Conservation (phyloP, 345 rosid species). For the Excoecaria cochinchinensis region DNA sequence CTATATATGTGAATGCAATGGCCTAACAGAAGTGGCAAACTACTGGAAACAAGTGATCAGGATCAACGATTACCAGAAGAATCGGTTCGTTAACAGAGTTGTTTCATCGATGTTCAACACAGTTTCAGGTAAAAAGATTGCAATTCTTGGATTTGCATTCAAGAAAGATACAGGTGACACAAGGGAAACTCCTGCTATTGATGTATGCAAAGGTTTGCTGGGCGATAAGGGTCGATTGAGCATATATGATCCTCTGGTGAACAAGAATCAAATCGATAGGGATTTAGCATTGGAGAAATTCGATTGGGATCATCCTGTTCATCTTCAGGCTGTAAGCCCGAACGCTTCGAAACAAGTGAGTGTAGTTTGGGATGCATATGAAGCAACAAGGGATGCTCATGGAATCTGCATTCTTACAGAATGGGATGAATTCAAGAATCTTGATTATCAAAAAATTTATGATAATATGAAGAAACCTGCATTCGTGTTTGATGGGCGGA, state of each 20-base stretch:
- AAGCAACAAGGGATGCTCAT: conserved; percentile 27
- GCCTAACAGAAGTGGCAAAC: conserved; percentile 23
- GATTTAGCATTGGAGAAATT: conserved; percentile 22
- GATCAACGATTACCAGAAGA: conserved; percentile 24
- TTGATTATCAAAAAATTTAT: conserved; percentile 25
- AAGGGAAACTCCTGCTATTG: conserved; percentile 23
- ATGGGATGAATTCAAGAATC: conserved; percentile 27
- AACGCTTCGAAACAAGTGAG: conserved; percentile 8
- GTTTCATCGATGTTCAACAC: conserved; percentile 23
- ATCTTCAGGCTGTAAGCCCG: conserved; percentile 21
- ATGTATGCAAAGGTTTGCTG: conserved; percentile 26
- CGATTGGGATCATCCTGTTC: conserved; percentile 25
- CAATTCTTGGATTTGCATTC: conserved; percentile 19
- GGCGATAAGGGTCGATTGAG: conserved; percentile 17
- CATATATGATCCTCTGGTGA: conserved; percentile 21
- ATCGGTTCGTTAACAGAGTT: conserved; percentile 17
- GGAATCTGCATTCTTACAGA: conserved; percentile 19
- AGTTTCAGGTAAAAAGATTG: conserved; percentile 23
- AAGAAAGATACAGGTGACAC: conserved; percentile 25
- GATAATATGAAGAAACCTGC: conserved; percentile 28
- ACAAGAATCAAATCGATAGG: conserved; percentile 15
- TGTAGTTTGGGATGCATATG: conserved; percentile 22
- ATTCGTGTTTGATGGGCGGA: conserved; percentile 25
- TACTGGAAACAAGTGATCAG: conserved; percentile 28
- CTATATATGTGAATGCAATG: conserved; percentile 26